These are phyloP conservation scores for Halophytophthora polymorphica DNA, from an alignment of 352 stramenopile species.

Conservation along the genomic window DNA sequence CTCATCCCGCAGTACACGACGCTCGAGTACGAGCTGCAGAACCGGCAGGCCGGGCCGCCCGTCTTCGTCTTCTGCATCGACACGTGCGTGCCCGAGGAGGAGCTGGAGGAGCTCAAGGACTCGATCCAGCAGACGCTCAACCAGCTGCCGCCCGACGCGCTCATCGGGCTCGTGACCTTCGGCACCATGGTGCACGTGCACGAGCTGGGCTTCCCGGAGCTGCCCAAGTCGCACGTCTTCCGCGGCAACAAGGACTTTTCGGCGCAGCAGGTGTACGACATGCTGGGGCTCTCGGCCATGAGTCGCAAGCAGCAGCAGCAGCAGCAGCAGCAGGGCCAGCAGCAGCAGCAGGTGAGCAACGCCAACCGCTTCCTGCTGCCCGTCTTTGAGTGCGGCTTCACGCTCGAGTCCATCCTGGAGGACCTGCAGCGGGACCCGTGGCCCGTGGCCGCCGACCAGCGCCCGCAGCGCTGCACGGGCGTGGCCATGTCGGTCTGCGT, in stretches of 20 bases:
- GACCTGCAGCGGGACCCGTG: constrained; percentile 98
- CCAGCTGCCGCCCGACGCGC: constrained; percentile 94
- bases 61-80: constrained; percentile 99
- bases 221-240: constrained; percentile 98
- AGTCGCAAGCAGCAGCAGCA: constrained; percentile 56
- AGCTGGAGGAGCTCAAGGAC: constrained; percentile 98
- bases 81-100: constrained; percentile 95
- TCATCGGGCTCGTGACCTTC: constrained; percentile 99
- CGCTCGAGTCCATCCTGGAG: constrained; percentile 97
- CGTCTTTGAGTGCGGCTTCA: constrained; percentile 96
- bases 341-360: constrained; percentile 81
- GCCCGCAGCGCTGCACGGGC: constrained; percentile 94
- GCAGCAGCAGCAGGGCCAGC: constrained; percentile 47
- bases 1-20: constrained; percentile 99
- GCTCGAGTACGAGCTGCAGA: constrained; percentile 98
- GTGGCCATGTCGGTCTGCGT: constrained; percentile 96
- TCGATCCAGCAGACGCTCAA: constrained; percentile 98
- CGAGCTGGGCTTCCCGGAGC: constrained; percentile 95
- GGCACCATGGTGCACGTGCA: constrained; percentile 99
- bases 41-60: constrained; percentile 90
- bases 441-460: constrained; percentile 95
- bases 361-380: constrained; percentile 94
- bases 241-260: constrained; percentile 98
- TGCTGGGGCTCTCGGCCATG: constrained; percentile 89
- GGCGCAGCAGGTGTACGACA: constrained; percentile 93